These are phyloP conservation scores for Castanea sativa DNA, from an alignment of 306 rosid genomes.

Conservation along the genomic window DNA sequence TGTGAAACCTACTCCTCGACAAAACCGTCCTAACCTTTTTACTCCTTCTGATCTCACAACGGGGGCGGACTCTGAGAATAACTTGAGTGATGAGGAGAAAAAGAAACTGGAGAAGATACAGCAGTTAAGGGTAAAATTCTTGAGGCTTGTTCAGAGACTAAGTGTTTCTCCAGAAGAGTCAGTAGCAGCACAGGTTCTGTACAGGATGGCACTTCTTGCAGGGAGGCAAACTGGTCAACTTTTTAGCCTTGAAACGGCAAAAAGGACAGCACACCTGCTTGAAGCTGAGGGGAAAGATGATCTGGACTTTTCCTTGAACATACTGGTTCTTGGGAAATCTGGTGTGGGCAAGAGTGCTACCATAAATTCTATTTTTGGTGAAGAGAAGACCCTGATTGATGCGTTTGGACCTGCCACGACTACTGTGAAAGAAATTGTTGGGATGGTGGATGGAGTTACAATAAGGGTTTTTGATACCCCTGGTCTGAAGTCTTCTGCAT, in stretches of 20 bases:
- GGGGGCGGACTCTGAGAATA: conserved; percentile 44
- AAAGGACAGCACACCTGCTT: conserved; percentile 65
- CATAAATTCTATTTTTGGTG: conserved; percentile 88
- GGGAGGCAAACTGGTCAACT: conserved; percentile 64
- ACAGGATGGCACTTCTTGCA: conserved; percentile 65
- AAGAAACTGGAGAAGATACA: conserved; percentile 67
- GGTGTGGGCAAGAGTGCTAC: conserved; percentile 99
- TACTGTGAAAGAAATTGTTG: conserved; percentile 71
- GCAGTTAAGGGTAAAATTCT: conserved; percentile 66
- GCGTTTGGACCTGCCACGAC: conserved; percentile 89
- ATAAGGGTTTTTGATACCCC: conserved; percentile 88
- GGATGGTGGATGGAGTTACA: conserved; percentile 80
- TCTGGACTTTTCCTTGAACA: conserved; percentile 66
- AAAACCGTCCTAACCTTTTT: conserved; percentile 54
- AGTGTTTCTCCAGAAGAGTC: conserved; percentile 82
- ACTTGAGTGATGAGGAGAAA: conserved; percentile 80
- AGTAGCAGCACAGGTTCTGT: conserved; percentile 78
- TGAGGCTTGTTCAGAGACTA: conserved; percentile 78
- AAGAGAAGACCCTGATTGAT: conserved; percentile 62
- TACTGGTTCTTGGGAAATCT: conserved; percentile 86
- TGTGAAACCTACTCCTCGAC: conserved; percentile 58
- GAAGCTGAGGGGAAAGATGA: conserved; percentile 72
- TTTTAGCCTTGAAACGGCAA: conserved; percentile 75
- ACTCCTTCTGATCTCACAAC: conserved; percentile 39
- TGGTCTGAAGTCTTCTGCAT: conserved; percentile 79